Percentiles rank a stretch among this genome's conserved stretches.
Conservation (phyloP, 2,329 filamentous ascomycete species). For the Huntiella savannae region DNA sequence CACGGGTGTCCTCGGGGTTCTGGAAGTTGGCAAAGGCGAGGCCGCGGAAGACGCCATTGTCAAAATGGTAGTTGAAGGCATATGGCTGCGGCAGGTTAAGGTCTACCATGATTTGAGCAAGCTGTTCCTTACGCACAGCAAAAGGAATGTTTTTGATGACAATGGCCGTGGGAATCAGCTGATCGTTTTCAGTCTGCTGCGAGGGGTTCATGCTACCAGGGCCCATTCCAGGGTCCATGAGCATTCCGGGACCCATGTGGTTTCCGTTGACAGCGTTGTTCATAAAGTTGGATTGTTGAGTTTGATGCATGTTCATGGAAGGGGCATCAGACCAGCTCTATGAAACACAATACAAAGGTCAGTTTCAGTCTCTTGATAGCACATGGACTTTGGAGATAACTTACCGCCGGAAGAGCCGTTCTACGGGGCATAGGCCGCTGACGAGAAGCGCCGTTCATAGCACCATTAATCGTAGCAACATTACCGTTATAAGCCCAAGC, state of each 20-base stretch:
- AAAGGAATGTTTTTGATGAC: conserved; percentile 99
- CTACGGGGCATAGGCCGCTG: conserved; percentile 35
- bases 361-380: conserved; percentile 1
- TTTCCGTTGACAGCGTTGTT: conserved; percentile 19
- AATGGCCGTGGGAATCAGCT: conserved; percentile 93
- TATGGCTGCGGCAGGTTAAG: conserved; percentile 88
- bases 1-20: conserved; percentile 77
- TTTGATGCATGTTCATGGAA: conserved; percentile 23
- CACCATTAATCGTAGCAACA: conserved; percentile 42
- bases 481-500: conserved; percentile 54
- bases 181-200: conserved; percentile 43
- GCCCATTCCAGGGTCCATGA: conserved; percentile 21
- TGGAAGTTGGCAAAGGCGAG: conserved; percentile 97
- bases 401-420: conserved; percentile 53
- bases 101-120: conserved; percentile 84
- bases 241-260: conserved; percentile 23
- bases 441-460: conserved; percentile 43
- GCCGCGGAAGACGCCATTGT: conserved; percentile 90
- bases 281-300: conserved; percentile 19
- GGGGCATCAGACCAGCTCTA: conserved; percentile 34
- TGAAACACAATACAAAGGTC: neutral
- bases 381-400: conserved; percentile 18
- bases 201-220: conserved; percentile 19
- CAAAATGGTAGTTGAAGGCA: conserved; percentile 98
- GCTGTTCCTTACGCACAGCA: conserved; percentile 89